Base-by-base conservation (phyloP, 805 yeast genomes). In the Starmerella stellata region DNA sequence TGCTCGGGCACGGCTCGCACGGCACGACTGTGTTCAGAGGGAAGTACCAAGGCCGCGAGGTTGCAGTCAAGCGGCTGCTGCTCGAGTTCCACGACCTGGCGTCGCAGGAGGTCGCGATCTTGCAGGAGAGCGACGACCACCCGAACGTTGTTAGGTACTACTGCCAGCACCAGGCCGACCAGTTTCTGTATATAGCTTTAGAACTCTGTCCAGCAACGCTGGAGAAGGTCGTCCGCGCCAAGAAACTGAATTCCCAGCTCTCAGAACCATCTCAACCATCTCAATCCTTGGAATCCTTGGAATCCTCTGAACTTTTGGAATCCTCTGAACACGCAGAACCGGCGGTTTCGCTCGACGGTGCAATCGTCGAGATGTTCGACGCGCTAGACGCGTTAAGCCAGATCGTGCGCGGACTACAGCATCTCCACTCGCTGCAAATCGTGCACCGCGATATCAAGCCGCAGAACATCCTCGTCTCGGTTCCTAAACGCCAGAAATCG, bases 371-470 rank as follows among this genome's bases (percentile, higher is more conserved):
- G 15, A 5, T 7, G 15, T 29, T 29, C 19, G 50, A 52, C 15
- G 61, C 58, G 1, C 48, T 70, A 4, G 57, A 64, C 5, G 58
- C 59, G 8, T 55, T 87, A 36, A 65, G 64, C 42, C 96, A 87
- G 55, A 70, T 87, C 44, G 79, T 83, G 1, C 68, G 74, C 42
- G 98, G 98, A 5, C 63, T 87, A 21, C 72, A 79, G 40, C 90
- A 90, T 58, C 61, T 87, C 44, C 98, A 87, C 53, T 74, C 83
- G 2, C 59, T 90, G 45, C 83, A 87, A 50, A 83, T 87, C 49
- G 94, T 90, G 24, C 98, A 87, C 57, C 66, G 98, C 43, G 98
- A 87, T 55, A 68, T 87, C 47, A 87, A 85, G 56, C 96, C 96
- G 0, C 95, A 87, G 52, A 85, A 85, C 56, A 85, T 85, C 17